Percentiles rank a stretch among this genome's conserved stretches.
Evolutionary conservation across 2,329 filamentous ascomycete species (phyloP).

Genomic region (Microcyclospora pomicola): DNA sequence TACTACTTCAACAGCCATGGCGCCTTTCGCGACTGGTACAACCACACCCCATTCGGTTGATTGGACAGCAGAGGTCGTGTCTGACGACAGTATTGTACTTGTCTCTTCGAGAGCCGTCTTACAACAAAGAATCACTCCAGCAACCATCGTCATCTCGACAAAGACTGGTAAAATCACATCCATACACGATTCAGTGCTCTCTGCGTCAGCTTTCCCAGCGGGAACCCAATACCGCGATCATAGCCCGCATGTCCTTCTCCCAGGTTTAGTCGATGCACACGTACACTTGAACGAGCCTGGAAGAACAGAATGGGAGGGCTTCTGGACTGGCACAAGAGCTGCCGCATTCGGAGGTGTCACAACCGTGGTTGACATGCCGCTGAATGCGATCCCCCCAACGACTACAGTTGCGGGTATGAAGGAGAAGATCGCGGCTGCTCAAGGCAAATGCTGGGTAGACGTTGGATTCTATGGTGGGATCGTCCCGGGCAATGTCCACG

Average conservation of each 20-base stretch:
- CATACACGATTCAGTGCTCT: constrained; percentile 61
- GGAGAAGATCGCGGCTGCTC: constrained; percentile 72
- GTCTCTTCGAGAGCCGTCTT: constrained; percentile 75
- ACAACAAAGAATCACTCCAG: constrained; percentile 61
- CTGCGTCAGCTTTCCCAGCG: constrained; percentile 56
- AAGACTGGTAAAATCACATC: constrained; percentile 71
- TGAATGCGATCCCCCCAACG: constrained; percentile 93
- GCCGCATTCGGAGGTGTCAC: constrained; percentile 94
- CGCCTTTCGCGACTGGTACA: constrained; percentile 18
- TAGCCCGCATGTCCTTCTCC: constrained; percentile 70
- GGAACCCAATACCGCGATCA: constrained; percentile 68
- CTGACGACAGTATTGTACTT: constrained; percentile 50
- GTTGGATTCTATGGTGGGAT: constrained; percentile 97
- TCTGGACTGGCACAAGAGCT: constrained; percentile 84
- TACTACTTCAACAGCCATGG: constrained; percentile 9
- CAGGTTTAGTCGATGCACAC: constrained; percentile 89
- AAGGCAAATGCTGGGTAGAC: constrained; percentile 91
- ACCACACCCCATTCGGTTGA: constrained; percentile 12
- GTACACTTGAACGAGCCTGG: constrained; percentile 97
- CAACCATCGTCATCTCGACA: constrained; percentile 68
- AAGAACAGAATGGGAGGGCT: constrained; percentile 95
- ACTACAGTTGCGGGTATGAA: constrained; percentile 72
- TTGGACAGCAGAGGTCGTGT: background rate
- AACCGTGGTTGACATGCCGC: constrained; percentile 92
- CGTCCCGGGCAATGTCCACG: constrained; percentile 71